A percentile compares a stretch with the other conserved stretches of the same genome.
These are phyloP conservation scores for Castanospermum australe DNA, from an alignment of 306 rosid species.

Conservation along the genomic window DNA sequence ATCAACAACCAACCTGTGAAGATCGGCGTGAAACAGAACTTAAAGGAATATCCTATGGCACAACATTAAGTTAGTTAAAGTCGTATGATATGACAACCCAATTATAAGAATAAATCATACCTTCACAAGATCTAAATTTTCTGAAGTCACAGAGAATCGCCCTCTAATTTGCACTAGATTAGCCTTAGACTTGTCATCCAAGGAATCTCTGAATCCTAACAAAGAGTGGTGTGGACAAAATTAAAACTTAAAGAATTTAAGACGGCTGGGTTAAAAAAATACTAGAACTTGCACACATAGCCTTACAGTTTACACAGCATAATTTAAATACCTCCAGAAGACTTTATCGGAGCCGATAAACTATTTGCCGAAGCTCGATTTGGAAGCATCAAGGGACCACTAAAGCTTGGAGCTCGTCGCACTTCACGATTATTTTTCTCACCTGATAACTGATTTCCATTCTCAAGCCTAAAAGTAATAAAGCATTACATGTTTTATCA, in stretches of 20 bases:
- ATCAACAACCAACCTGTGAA: slow-evolving; percentile 75
- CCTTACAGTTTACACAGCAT: slow-evolving; percentile 1
- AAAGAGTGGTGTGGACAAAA: slow-evolving; percentile 24
- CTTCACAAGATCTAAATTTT: slow-evolving; percentile 95
- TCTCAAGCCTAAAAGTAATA: slow-evolving; percentile 63
- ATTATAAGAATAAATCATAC: slow-evolving; percentile 41
- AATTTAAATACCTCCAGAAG: slow-evolving; percentile 84
- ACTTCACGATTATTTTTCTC: slow-evolving; percentile 64
- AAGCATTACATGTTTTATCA: slow-evolving; percentile 17
- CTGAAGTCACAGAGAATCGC: slow-evolving; percentile 95
- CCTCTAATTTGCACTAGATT: slow-evolving; percentile 97
- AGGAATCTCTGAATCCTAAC: slow-evolving; percentile 87
- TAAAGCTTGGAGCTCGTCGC: slow-evolving; percentile 83
- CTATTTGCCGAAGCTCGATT: slow-evolving; percentile 99
- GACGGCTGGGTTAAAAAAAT: not conserved
- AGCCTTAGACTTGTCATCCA: slow-evolving; percentile 93
- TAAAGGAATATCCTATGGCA: slow-evolving; percentile 85
- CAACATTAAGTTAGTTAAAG: slow-evolving; percentile 49
- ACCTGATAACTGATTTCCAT: slow-evolving; percentile 47
- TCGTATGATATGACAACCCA: not conserved
- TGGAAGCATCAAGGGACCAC: slow-evolving; percentile 99
- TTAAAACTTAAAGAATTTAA: slow-evolving; percentile 22
- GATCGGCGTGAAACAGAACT: slow-evolving; percentile 83
- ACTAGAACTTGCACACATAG: slow-evolving; percentile 17
- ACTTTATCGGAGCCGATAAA: slow-evolving; percentile 96